Evolutionary conservation across 2,329 filamentous ascomycete species (phyloP).

Genomic region (Cladobotryum protrusum): DNA sequence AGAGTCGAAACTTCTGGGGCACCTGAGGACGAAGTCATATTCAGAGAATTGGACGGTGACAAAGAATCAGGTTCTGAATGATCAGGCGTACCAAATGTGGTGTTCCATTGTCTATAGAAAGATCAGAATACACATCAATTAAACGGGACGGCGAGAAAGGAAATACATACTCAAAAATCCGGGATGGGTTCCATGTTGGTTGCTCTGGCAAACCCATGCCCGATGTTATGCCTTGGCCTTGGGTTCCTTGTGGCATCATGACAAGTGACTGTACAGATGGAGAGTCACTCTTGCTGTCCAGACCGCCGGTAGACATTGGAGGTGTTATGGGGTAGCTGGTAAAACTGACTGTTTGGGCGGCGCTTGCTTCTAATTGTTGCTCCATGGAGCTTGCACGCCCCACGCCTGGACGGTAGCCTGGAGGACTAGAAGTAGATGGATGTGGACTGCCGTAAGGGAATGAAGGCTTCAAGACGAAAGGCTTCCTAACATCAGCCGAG

Average conservation of each 20-base stretch:
- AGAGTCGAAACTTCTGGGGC: constrained; percentile 48
- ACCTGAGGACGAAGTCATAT: constrained; percentile 46
- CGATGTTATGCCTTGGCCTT: constrained; percentile 45
- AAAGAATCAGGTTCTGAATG: constrained; percentile 27
- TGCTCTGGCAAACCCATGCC: constrained; percentile 57
- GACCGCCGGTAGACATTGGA: constrained; percentile 66
- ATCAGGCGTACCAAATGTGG: constrained; percentile 73
- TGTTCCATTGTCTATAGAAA: constrained; percentile 81
- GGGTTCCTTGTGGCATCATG: constrained; percentile 60
- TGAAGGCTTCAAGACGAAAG: constrained; percentile 80
- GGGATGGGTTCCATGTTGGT: constrained; percentile 73
- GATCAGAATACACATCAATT: not conserved
- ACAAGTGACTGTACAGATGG: constrained; percentile 64
- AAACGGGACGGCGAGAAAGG: not conserved
- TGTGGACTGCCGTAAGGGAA: constrained; percentile 83
- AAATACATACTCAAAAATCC: constrained; percentile 80
- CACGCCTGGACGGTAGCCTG: constrained; percentile 42
- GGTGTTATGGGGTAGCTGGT: constrained; percentile 68
- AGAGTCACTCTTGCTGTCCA: constrained; percentile 73
- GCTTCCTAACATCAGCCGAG: constrained; percentile 74
- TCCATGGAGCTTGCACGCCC: constrained; percentile 45
- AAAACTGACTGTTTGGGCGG: constrained; percentile 59
- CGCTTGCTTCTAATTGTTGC: constrained; percentile 47
- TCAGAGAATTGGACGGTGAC: constrained; percentile 46
- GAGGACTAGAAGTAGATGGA: constrained; percentile 57